These are phyloP conservation scores for Spathaspora arborariae DNA, from an alignment of 805 yeast genomes.

Conservation along the genomic window DNA sequence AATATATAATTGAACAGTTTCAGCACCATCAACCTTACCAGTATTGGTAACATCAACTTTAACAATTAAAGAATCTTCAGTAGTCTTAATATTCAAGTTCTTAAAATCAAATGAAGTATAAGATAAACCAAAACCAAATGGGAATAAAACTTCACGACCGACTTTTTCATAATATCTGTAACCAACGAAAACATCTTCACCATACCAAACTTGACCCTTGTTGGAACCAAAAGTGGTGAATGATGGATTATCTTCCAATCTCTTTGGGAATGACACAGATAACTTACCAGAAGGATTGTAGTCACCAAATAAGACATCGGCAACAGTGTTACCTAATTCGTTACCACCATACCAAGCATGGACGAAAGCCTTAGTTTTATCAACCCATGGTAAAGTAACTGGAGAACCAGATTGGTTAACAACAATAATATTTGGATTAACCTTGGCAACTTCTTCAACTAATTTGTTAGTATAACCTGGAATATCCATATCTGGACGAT, in stretches of 20 bases:
- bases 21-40: slow-evolving; percentile 48
- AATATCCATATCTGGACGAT: slow-evolving; percentile 46
- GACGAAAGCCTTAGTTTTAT: slow-evolving; percentile 20
- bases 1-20: slow-evolving; percentile 54
- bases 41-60: slow-evolving; percentile 44
- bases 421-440: slow-evolving; percentile 47
- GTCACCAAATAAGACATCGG: slow-evolving; percentile 59
- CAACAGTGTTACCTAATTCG: slow-evolving; percentile 56
- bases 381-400: slow-evolving; percentile 52
- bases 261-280: slow-evolving; percentile 52
- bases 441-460: slow-evolving; percentile 41
- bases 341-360: slow-evolving; percentile 39
- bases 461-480: slow-evolving; percentile 48
- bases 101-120: slow-evolving; percentile 48
- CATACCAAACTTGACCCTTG: slow-evolving; percentile 53
- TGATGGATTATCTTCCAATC: slow-evolving; percentile 53
- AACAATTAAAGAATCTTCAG: slow-evolving; percentile 25
- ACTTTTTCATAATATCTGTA: slow-evolving; percentile 57
- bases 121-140: slow-evolving; percentile 63
- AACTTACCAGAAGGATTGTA: slow-evolving; percentile 59
- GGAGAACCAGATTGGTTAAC: slow-evolving; percentile 63
- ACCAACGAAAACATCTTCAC: slow-evolving; percentile 66
- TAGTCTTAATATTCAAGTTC: slow-evolving; percentile 28
- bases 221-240: slow-evolving; percentile 48
- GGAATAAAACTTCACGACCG: slow-evolving; percentile 46